phyloP scores from a whole-genome alignment of 148 eudicot species.

The Camellia lanceoleosa region DNA sequence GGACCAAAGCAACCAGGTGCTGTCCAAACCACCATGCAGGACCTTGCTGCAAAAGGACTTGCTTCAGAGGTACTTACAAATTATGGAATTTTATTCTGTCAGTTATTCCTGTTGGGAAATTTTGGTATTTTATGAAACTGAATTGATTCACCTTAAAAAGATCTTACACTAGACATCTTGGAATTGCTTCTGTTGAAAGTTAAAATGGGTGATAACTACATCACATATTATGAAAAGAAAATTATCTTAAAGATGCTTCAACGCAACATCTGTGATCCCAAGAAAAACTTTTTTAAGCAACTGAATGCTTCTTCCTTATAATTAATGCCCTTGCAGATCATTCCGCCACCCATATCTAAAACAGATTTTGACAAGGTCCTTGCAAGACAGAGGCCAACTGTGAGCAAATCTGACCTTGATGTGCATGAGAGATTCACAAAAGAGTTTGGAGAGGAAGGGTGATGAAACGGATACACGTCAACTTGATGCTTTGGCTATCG shows the following conservation, averaged over 20 bases:
- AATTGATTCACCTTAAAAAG: neutral
- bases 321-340: conserved; percentile 44
- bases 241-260: neutral
- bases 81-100: neutral
- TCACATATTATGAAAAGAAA: neutral
- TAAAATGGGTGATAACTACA: neutral
- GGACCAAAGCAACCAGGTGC: conserved; percentile 93
- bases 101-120: neutral
- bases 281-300: neutral
- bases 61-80: conserved; percentile 68
- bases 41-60: conserved; percentile 83
- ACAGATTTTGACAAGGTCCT: conserved; percentile 93
- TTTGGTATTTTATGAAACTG: neutral
- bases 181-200: neutral
- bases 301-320: neutral
- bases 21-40: conserved; percentile 91
- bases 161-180: neutral
- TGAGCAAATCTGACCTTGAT: conserved; percentile 90
- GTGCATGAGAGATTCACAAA: conserved; percentile 89
- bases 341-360: conserved; percentile 84
- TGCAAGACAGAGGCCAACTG: conserved; percentile 93
- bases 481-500: conserved; percentile 5
- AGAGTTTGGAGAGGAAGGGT: conserved; percentile 98
- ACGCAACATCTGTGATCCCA: neutral
- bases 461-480: conserved; percentile 14